These are phyloP conservation scores for Globisporangium apiculatum DNA, from an alignment of 352 stramenopile species.

Conservation along the genomic window DNA sequence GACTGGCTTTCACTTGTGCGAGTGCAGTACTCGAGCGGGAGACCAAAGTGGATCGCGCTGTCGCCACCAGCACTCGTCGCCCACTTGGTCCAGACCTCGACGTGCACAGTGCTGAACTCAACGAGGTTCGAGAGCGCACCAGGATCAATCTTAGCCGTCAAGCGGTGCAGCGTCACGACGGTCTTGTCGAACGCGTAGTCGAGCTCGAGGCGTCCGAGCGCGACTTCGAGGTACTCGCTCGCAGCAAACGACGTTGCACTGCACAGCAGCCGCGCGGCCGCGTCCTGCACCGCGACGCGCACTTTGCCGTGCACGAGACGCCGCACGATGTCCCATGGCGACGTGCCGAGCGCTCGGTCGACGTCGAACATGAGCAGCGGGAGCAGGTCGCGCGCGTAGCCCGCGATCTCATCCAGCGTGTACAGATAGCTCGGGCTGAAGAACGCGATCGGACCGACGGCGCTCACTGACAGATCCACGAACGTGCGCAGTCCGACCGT, in stretches of 20 bases:
- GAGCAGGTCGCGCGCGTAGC: conserved; percentile 21
- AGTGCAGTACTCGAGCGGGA: conserved; percentile 33
- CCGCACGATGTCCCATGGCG: conserved; percentile 49
- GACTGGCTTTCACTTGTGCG: background rate
- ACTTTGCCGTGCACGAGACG: conserved; percentile 54
- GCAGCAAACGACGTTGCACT: conserved; percentile 39
- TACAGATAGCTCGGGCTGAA: conserved; percentile 55
- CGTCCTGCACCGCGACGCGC: conserved; percentile 25
- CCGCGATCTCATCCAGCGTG: conserved; percentile 39
- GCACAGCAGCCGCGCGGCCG: conserved; percentile 36
- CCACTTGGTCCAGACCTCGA: conserved; percentile 51
- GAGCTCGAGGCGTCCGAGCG: conserved; percentile 25
- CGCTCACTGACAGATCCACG: conserved; percentile 26
- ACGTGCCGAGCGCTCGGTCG: conserved; percentile 26
- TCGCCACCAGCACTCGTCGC: conserved; percentile 10
- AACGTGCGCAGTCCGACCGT: conserved; percentile 30
- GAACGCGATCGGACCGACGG: conserved; percentile 29
- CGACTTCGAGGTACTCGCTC: conserved; percentile 47
- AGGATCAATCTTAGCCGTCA: conserved; percentile 64
- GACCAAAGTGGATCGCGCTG: conserved; percentile 32
- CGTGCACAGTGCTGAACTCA: conserved; percentile 43
- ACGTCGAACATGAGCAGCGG: conserved; percentile 39
- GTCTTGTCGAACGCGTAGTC: conserved; percentile 25
- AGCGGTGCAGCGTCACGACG: conserved; percentile 31
- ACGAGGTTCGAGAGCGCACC: conserved; percentile 48